phyloP scores from a whole-genome alignment of 371 early-diverging fungal genomes.

The Synchytrium microbalum region DNA sequence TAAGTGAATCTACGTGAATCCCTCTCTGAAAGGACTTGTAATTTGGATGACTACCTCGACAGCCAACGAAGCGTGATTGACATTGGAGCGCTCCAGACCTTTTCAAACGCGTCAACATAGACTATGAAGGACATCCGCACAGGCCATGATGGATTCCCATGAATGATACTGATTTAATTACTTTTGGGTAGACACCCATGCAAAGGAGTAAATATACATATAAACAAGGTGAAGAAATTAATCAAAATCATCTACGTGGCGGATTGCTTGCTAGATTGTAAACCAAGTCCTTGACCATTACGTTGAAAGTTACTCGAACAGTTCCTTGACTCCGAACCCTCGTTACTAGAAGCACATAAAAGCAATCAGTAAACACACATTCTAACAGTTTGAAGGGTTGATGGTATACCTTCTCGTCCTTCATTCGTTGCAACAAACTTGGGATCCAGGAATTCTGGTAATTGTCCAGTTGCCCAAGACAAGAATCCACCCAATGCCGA shows the following conservation, averaged over 20 bases:
- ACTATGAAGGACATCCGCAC: too few relatives aligned
- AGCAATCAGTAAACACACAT: neutral
- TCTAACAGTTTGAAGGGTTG: neutral
- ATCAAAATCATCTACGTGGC: neutral
- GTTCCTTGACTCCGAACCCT: conserved; percentile 43
- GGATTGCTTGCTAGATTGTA: neutral
- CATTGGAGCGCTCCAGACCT: too few relatives aligned
- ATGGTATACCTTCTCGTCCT: conserved; percentile 40
- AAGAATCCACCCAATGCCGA: conserved; percentile 32
- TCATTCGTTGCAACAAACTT: conserved; percentile 33
- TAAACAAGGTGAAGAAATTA: too few relatives aligned
- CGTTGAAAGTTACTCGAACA: conserved; percentile 35
- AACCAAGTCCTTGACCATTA: conserved; percentile 29
- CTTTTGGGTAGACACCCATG: too few relatives aligned
- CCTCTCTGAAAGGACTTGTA: too few relatives aligned
- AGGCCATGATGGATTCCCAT: too few relatives aligned
- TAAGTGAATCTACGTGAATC: too few relatives aligned
- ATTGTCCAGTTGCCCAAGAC: conserved; percentile 33
- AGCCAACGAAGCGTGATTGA: too few relatives aligned
- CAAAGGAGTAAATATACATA: too few relatives aligned
- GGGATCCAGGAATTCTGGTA: conserved; percentile 48
- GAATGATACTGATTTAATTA: too few relatives aligned
- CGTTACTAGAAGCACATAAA: conserved; percentile 24
- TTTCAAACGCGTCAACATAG: too few relatives aligned
- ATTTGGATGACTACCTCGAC: too few relatives aligned